Percentiles rank a stretch among this genome's conserved stretches.
Evolutionary conservation across 495 filamentous ascomycete genomes (phyloP).

Genomic region (Polyplosphaeria fusca): DNA sequence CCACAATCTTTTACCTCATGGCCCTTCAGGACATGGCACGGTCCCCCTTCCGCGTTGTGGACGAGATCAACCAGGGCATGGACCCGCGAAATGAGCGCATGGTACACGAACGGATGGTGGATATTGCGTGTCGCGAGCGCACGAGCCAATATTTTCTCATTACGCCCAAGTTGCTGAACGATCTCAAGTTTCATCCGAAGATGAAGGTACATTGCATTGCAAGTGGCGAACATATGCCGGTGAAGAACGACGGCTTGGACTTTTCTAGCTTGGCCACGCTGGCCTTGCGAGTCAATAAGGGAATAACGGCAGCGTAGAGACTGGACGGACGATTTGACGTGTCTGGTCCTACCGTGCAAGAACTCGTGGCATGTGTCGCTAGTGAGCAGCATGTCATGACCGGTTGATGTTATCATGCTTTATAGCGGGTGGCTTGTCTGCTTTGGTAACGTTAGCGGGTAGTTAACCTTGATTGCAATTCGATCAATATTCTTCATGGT

Average conservation of each 20-base stretch:
- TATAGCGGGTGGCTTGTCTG: neutral
- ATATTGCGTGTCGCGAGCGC: slow-evolving; percentile 78
- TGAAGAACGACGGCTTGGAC: slow-evolving; percentile 50
- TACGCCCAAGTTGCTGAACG: slow-evolving; percentile 90
- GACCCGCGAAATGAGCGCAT: slow-evolving; percentile 96
- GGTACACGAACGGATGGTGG: slow-evolving; percentile 94
- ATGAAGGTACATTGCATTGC: slow-evolving; percentile 95
- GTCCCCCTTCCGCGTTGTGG: slow-evolving; percentile 97
- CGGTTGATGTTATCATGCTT: neutral
- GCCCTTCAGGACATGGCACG: slow-evolving; percentile 90
- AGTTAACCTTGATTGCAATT: no score
- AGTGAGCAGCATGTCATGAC: neutral
- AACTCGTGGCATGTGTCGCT: neutral
- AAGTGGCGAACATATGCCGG: slow-evolving; percentile 85
- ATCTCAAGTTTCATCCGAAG: slow-evolving; percentile 76
- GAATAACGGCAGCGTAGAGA: no score
- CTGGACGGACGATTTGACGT: neutral
- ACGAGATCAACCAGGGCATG: slow-evolving; percentile 99
- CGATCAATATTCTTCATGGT: no score
- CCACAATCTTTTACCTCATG: slow-evolving; percentile 99
- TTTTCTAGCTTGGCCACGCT: slow-evolving; percentile 53
- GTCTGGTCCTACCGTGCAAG: neutral
- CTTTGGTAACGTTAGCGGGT: neutral
- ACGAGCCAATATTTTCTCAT: slow-evolving; percentile 86
- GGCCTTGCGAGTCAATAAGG: slow-evolving; percentile 26